Conservation (phyloP, 1,284 basidiomycete genomes). For the Stereum hirsutum region DNA sequence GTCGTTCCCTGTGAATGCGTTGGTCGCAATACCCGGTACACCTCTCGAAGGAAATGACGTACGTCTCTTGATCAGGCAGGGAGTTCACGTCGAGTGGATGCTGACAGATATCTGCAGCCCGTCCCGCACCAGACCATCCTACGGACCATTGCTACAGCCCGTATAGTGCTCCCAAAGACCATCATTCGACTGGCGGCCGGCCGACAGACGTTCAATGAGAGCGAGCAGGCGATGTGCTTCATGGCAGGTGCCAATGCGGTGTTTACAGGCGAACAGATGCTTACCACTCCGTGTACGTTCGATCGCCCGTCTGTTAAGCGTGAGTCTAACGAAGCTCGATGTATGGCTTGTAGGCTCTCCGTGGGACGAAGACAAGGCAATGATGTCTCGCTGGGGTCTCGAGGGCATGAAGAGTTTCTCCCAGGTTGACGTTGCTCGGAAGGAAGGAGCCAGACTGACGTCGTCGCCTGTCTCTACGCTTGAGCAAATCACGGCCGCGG, state of each 20-base stretch:
- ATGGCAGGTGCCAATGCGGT: slow-evolving; percentile 98
- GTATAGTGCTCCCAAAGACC: slow-evolving; percentile 85
- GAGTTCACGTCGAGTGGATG: slow-evolving; percentile 1
- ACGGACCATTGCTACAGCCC: slow-evolving; percentile 91
- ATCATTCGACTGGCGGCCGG: slow-evolving; percentile 96
- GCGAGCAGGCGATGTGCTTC: slow-evolving; percentile 96
- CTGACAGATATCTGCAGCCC: slow-evolving; percentile 34
- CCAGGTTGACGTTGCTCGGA: slow-evolving; percentile 33
- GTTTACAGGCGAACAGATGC: slow-evolving; percentile 95
- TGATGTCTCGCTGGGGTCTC: slow-evolving; percentile 92
- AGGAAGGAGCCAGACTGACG: slow-evolving; percentile 33
- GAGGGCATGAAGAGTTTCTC: slow-evolving; percentile 87
- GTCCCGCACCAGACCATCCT: slow-evolving; percentile 80
- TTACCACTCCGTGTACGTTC: slow-evolving; percentile 87
- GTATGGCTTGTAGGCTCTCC: slow-evolving; percentile 48
- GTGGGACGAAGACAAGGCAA: slow-evolving; percentile 91
- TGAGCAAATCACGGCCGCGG: too few relatives aligned
- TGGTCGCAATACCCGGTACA: slow-evolving; percentile 74
- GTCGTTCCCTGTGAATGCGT: slow-evolving; percentile 96
- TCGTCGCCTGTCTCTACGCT: too few relatives aligned
- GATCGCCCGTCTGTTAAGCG: not conserved
- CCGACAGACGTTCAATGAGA: slow-evolving; percentile 82
- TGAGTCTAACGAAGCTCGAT: not conserved
- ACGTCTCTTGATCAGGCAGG: slow-evolving; percentile 11
- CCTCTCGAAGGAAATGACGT: slow-evolving; percentile 69